These are phyloP conservation scores for Ogataea chonburiensis DNA, from an alignment of 805 yeast genomes.

Conservation along the genomic window DNA sequence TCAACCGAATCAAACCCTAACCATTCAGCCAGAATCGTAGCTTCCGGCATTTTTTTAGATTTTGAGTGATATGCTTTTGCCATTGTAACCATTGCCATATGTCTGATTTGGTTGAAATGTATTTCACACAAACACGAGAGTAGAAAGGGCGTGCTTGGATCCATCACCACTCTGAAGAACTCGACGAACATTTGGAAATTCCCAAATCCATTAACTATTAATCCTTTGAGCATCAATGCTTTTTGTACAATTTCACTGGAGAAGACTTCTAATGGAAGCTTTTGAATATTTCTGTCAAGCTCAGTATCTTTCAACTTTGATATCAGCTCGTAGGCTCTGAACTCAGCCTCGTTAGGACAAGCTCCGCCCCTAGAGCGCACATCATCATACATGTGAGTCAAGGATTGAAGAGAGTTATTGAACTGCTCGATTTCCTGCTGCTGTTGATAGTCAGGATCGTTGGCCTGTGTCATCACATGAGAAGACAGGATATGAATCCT, in stretches of 20 bases:
- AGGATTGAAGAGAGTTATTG: conserved; percentile 84
- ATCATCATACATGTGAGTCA: conserved; percentile 83
- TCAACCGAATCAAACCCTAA: conserved; percentile 67
- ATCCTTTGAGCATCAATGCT: conserved; percentile 67
- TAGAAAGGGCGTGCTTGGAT: conserved; percentile 57
- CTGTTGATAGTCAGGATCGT: conserved; percentile 70
- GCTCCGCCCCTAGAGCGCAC: conserved; percentile 65
- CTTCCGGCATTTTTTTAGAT: conserved; percentile 59
- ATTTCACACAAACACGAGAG: conserved; percentile 75
- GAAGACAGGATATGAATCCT: conserved; percentile 79
- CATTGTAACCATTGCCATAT: conserved; percentile 68
- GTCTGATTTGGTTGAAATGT: conserved; percentile 75
- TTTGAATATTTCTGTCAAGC: conserved; percentile 70
- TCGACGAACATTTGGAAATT: conserved; percentile 57
- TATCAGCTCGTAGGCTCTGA: conserved; percentile 81
- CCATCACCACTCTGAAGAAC: conserved; percentile 58
- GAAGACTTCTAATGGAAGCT: conserved; percentile 57
- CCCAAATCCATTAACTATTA: conserved; percentile 65
- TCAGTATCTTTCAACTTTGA: conserved; percentile 84
- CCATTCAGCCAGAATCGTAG: conserved; percentile 43
- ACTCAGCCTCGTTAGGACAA: conserved; percentile 87
- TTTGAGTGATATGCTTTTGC: conserved; percentile 65
- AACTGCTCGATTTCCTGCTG: conserved; percentile 96
- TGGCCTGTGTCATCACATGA: conserved; percentile 79
- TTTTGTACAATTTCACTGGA: conserved; percentile 58